Evolutionary conservation across 2,329 filamentous ascomycete genomes (phyloP), one percentile per base, ranked within the genome.

Genomic region (Grosmannia clavigera): DNA sequence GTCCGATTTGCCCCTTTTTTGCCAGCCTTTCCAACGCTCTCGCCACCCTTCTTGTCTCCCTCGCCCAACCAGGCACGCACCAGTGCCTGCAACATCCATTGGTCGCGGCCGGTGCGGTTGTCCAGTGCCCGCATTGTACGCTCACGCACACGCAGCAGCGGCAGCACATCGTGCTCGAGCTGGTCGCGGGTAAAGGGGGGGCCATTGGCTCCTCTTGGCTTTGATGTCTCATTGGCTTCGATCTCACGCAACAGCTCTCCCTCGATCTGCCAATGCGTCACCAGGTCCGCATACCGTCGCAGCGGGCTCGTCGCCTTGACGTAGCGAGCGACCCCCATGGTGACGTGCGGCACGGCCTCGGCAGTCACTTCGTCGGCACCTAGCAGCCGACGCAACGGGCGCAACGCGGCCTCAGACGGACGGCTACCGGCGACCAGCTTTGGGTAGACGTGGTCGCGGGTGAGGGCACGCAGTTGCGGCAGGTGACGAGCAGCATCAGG

Each of bases 181-280:
- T 70, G 63, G 6, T 68, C 61, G 22, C 69, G 67, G 19, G 68
- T 68, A 64, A 82, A 83, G 6, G 80, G 78, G 1, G 57, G 53
- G 6, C 60, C 63, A 3, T 11, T 25, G 2, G 27, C 25, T 19
- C n/a, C 33, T 55, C 6, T 10, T 2, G 43, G 19, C 43, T 5
- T 14, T 25, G 22, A 3, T 11, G 48, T 27, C 22, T 27, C 22
- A 3, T 27, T 51, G 11, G 48, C 48, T 9, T 46, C 71, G 71
- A 65, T 64, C 68, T 80, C 78, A 64, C 77, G 72, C 10, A 73
- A 66, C 38, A 87, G 71, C 11, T 81, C 78, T 2, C 78, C 79
- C 66, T 85, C 79, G 63, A 87, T 81, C 69, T 87, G 84, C 81
- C 82, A 87, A 71, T 87, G 84, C 1, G 81, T 77, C 38, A 87